phyloP scores from a whole-genome alignment of 495 filamentous ascomycete genomes.

The Tuber brumale region DNA sequence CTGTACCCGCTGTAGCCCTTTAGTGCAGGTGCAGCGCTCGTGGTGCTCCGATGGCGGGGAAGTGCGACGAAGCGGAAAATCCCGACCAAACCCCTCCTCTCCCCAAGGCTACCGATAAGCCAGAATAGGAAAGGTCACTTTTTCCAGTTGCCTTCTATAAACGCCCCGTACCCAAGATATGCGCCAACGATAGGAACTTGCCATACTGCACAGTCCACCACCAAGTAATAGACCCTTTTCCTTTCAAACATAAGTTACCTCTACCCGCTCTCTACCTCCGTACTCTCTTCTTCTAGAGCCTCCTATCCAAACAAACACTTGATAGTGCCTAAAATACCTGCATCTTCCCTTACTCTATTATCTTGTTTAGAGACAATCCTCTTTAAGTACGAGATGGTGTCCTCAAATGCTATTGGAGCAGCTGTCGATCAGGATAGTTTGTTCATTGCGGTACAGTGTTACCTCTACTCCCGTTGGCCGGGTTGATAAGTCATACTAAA shows the following conservation, averaged over 20 bases:
- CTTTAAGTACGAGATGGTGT: conserved; percentile 15
- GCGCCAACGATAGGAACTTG: background rate
- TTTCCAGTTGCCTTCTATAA: background rate
- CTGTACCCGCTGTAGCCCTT: background rate
- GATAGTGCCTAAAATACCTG: background rate
- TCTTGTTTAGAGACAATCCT: background rate
- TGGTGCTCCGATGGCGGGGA: background rate
- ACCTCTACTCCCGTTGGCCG: conserved; percentile 3
- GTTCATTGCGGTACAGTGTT: conserved; percentile 57
- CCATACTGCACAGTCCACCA: background rate
- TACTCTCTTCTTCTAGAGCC: background rate
- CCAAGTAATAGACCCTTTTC: background rate
- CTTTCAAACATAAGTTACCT: background rate
- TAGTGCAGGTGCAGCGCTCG: background rate
- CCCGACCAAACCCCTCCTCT: background rate
- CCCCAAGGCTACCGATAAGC: background rate
- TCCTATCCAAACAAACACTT: background rate
- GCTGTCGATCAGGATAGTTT: conserved; percentile 62
- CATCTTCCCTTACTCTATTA: background rate
- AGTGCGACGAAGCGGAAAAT: background rate
- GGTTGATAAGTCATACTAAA: background rate
- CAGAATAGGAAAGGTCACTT: background rate
- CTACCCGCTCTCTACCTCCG: background rate
- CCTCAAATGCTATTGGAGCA: conserved; percentile 42
- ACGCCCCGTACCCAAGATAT: background rate